Conservation (phyloP, 2,329 filamentous ascomycete genomes). For the Purpureocillium lavendulum region DNA sequence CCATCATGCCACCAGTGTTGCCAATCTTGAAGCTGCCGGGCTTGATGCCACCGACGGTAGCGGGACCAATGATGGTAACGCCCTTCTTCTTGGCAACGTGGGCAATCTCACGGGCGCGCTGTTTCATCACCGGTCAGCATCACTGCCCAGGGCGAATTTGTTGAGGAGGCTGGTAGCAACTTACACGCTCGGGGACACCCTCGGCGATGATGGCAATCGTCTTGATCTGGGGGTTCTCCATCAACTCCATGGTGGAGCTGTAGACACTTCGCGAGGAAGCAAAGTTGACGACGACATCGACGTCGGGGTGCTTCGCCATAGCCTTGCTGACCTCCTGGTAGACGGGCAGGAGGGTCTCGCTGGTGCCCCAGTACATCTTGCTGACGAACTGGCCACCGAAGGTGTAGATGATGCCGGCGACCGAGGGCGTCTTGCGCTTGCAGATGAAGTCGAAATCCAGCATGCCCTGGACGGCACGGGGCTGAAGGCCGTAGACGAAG, state of each 20-base stretch:
- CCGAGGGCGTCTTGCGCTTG: slow-evolving; percentile 93
- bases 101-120: slow-evolving; percentile 96
- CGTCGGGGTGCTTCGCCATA: slow-evolving; percentile 91
- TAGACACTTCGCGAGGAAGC: slow-evolving; percentile 98
- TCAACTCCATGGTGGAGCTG: slow-evolving; percentile 96
- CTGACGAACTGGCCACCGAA: slow-evolving; percentile 99
- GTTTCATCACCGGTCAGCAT: slow-evolving; percentile 11
- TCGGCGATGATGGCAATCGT: slow-evolving; percentile 99
- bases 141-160: not conserved
- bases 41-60: slow-evolving; percentile 98
- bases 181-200: slow-evolving; percentile 94
- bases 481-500: slow-evolving; percentile 99
- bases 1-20: slow-evolving; percentile 99
- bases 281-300: slow-evolving; percentile 98
- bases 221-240: slow-evolving; percentile 95
- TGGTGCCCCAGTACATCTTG: slow-evolving; percentile 99
- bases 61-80: slow-evolving; percentile 96
- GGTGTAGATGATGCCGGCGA: slow-evolving; percentile 99
- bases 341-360: slow-evolving; percentile 95
- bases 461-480: slow-evolving; percentile 84
- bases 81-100: slow-evolving; percentile 97
- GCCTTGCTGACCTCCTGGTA: slow-evolving; percentile 94
- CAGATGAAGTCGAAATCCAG: slow-evolving; percentile 99
- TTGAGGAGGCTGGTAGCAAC: slow-evolving; percentile 21
- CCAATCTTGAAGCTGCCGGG: slow-evolving; percentile 99